Base-by-base conservation (phyloP, 2,329 filamentous ascomycete species). In the Aspergillus viridinutans region DNA sequence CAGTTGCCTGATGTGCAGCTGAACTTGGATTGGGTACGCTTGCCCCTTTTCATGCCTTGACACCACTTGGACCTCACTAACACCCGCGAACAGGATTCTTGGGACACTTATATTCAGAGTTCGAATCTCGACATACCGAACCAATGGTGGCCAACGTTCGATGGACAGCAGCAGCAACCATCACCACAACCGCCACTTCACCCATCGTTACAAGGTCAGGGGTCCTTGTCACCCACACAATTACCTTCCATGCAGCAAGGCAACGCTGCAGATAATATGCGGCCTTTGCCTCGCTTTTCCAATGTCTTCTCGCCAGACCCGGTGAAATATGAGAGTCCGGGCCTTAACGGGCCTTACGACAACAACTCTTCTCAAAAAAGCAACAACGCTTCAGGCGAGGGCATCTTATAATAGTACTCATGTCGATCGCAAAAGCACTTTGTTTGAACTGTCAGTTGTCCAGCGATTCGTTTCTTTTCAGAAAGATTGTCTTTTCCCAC, bases 51-150 rank as follows among this genome's bases (percentile, higher is more conserved):
- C 32, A 17, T 38, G 5, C 32, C 32, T 38, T 38, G 32, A 38
- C 32, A 17, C 14, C 14, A 38, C 14, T 38, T 38, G 32, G 32
- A 7, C 32, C 17, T 35, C 55, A 75, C 68, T 66, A 43, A 54
- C 51, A 9, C 32, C 49, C 29, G 62, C 28, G 38, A 7, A 7
- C 61, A 87, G 85, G 83, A 87, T 60, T 84, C 85, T 28, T 89
- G 85, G 85, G 86, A 89, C 67, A 83, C 80, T 6, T 89, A 88
- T 64, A 83, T 89, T 50, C 85, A 88, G 69, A 84, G 83, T 53
- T 78, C 83, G 5, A 78, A 69, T 6, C 61, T 79, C 35, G 78
- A 80, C 50, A 67, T 72, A 9, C 63, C 72, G 14, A 75, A 69
- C 45, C 72, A 72, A 50, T 69, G 72, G 55, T 78, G 74, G 75